Base-by-base conservation (phyloP, 73 alveolate genomes). In the Blepharisma japonicum region DNA sequence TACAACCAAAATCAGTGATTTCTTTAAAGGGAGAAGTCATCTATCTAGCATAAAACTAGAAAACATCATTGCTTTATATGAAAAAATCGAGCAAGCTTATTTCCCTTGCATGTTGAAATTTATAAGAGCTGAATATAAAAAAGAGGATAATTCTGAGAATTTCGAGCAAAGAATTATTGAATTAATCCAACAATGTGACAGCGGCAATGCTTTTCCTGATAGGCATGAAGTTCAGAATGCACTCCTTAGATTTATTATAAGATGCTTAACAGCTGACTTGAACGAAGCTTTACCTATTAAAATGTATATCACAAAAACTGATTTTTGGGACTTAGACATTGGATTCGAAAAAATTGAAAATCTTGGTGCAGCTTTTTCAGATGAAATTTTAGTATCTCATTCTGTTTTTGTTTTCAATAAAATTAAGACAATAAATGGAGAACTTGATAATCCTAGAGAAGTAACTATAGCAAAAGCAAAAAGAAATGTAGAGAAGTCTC, bases 161-260 rank as follows among this genome's bases (percentile, higher is more conserved):
- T 14, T 51, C 4, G 21, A 51, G 21, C n/a, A 11, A 18, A 18
- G n/a, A 51, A 18, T 18, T 51, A 14, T 51, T 51, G 66, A 51
- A 14, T 1, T 51, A 14, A 51, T 8, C 11, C 74, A 61, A 20
- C 18, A 61, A 18, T 39, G 47, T 61, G n/a, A 14, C 27, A 51
- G 27, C 3, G 3, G 42, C 42, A 32, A 32, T 51, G 18, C 5
- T 20, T 61, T 8, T 39, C 49, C 74, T 14, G 46, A 25, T 20
- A 14, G 14, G 23, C 18, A 20, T 14, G 38, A 25, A 9, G 9
- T 70, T 14, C 11, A 18, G 5, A 0, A 38, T 25, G 80, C 80
- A 2, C 32, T 70, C 5, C 9, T 39, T 11, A 70, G 80, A 45
- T 70, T 70, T 70, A 70, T 70, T 45, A 70, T 70, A 70, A 70